A percentile compares a stretch with the other conserved stretches of the same genome.
Evolutionary conservation across 306 rosid genomes (phyloP).

Genomic region (Acacia acuminata): DNA sequence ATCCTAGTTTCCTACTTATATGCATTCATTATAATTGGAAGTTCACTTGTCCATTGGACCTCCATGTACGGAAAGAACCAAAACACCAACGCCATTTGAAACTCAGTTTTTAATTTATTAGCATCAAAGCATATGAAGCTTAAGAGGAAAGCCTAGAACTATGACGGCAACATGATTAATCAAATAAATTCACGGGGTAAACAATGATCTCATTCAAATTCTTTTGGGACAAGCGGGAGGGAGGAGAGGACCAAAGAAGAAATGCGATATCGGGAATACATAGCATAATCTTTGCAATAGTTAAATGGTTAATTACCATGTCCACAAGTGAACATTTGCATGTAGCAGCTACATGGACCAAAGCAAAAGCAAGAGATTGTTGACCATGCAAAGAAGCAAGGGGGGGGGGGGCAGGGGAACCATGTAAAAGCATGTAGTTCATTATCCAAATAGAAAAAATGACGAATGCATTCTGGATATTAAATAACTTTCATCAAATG

Average conservation of each 20-base stretch:
- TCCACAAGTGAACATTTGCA: too few species aligned
- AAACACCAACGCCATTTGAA: not conserved
- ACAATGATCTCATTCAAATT: conserved; percentile 1
- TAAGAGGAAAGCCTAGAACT: not conserved
- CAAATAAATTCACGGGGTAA: not conserved
- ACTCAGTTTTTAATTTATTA: not conserved
- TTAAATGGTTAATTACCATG: too few species aligned
- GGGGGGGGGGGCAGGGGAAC: too few species aligned
- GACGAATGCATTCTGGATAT: too few species aligned
- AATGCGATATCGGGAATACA: not conserved
- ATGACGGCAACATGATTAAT: not conserved
- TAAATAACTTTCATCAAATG: too few species aligned
- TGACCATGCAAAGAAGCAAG: too few species aligned
- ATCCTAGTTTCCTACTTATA: conserved; percentile 1
- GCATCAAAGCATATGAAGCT: not conserved
- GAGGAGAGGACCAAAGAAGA: not conserved
- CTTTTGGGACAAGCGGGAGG: not conserved
- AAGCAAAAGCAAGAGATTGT: too few species aligned
- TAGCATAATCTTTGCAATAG: too few species aligned
- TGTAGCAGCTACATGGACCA: too few species aligned
- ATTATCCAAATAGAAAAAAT: too few species aligned
- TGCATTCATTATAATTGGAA: conserved; percentile 9
- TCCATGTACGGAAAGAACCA: not conserved
- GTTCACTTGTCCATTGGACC: not conserved
- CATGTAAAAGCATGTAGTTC: too few species aligned